Conservation (phyloP, 2,329 filamentous ascomycete genomes). For the Botrytis hyacinthi region DNA sequence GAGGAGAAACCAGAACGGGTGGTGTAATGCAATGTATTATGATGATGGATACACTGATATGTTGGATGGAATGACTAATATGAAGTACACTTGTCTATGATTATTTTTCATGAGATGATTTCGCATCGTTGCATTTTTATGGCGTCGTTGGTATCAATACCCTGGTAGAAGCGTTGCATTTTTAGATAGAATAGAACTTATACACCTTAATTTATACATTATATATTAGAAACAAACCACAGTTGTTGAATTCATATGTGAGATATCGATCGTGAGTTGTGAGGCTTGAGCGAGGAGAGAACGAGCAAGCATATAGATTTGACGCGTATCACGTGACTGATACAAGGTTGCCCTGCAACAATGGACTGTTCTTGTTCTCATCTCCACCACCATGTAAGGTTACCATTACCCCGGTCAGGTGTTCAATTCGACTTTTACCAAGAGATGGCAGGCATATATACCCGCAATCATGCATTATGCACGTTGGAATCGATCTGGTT, state of each 20-base stretch:
- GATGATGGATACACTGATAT: slow-evolving; percentile 1
- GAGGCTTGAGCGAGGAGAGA: not conserved
- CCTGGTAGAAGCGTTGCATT: slow-evolving; percentile 8
- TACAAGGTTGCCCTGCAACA: not conserved
- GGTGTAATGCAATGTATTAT: slow-evolving; percentile 9
- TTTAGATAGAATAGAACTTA: slow-evolving; percentile 6
- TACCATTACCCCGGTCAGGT: not conserved
- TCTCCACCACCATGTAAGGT: not conserved
- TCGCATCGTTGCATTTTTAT: slow-evolving; percentile 5
- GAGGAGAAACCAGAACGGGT: not conserved
- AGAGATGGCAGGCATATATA: not conserved
- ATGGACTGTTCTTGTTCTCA: not conserved
- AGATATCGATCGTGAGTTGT: not conserved
- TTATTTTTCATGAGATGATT: not conserved
- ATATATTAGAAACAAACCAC: not conserved
- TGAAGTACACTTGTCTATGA: slow-evolving; percentile 1
- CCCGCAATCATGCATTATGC: not conserved
- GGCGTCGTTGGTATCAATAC: slow-evolving; percentile 14
- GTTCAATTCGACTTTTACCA: not conserved
- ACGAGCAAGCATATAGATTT: not conserved
- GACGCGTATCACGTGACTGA: not conserved
- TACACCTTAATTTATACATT: slow-evolving; percentile 4
- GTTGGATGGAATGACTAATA: slow-evolving; percentile 2
- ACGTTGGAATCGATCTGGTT: not conserved
- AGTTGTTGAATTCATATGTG: not conserved